Evolutionary conservation across 139 green algal species (phyloP).

Genomic region (Coelastrella sp.): DNA sequence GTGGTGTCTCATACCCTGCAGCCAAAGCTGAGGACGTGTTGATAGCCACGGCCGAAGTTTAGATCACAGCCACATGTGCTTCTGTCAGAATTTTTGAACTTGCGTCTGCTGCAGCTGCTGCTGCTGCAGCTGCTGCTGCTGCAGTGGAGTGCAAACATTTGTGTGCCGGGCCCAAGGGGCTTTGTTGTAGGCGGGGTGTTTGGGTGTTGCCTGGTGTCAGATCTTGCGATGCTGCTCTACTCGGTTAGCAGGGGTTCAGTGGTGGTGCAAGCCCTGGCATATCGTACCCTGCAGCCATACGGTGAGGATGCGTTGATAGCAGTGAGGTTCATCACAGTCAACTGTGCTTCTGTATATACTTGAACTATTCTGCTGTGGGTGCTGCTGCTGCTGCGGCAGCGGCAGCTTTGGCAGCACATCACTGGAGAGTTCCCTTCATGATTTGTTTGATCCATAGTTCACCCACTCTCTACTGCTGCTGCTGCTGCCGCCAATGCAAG

Average conservation of each 20-base stretch:
- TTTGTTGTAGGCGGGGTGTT: neutral
- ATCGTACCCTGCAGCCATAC: constrained; percentile 1
- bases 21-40: neutral
- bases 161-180: too few species aligned
- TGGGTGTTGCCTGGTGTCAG: neutral
- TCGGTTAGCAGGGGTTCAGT: neutral
- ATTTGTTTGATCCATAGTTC: too few species aligned
- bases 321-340: constrained; percentile 1
- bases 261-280: neutral
- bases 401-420: too few species aligned
- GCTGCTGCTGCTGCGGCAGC: too few species aligned
- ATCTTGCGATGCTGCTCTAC: constrained; percentile 31
- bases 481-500: too few species aligned
- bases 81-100: neutral
- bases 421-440: too few species aligned
- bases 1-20: constrained; percentile 24
- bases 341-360: too few species aligned
- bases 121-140: neutral
- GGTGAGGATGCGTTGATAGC: neutral
- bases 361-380: too few species aligned
- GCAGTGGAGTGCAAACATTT: neutral
- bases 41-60: too few species aligned
- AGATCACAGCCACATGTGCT: too few species aligned
- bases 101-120: too few species aligned
- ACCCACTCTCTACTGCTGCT: too few species aligned